These are phyloP conservation scores for Aspergillus sp. DNA, from an alignment of 2,329 filamentous ascomycete genomes.

Conservation along the genomic window DNA sequence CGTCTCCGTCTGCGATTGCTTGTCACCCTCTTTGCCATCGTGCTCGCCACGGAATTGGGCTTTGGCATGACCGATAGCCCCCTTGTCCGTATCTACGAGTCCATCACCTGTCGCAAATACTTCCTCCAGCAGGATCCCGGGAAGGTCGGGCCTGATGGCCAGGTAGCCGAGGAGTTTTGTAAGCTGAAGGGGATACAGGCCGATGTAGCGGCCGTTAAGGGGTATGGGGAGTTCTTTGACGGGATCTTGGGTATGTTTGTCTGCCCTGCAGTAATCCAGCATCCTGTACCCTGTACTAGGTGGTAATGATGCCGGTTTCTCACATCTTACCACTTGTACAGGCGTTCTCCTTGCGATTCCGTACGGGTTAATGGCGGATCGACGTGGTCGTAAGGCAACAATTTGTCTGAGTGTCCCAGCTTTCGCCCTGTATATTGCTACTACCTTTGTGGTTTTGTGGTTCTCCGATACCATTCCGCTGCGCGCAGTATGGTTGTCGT, in stretches of 20 bases:
- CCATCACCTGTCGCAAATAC: conserved; percentile 41
- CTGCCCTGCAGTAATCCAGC: not conserved
- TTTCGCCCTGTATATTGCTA: conserved; percentile 27
- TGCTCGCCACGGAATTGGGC: conserved; percentile 39
- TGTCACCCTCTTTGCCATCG: conserved; percentile 35
- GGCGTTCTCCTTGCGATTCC: conserved; percentile 43
- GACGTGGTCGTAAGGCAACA: conserved; percentile 39
- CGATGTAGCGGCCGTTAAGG: conserved; percentile 43
- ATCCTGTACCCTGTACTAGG: not conserved
- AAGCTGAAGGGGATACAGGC: conserved; percentile 44
- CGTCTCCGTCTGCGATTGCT: conserved; percentile 30
- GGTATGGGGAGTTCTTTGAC: conserved; percentile 44
- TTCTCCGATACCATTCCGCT: conserved; percentile 37
- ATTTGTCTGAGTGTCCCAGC: conserved; percentile 38
- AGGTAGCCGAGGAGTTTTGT: conserved; percentile 42
- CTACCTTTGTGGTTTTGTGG: conserved; percentile 29
- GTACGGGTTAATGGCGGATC: conserved; percentile 44
- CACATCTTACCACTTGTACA: conserved; percentile 2
- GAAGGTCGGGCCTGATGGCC: conserved; percentile 35
- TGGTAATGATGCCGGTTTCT: not conserved
- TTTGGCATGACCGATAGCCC: conserved; percentile 38
- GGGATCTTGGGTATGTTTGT: conserved; percentile 25
- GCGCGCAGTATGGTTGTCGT: conserved; percentile 42
- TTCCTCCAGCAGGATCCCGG: conserved; percentile 36
- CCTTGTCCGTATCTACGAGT: conserved; percentile 42